These are phyloP conservation scores for Marasmius oreades DNA, from an alignment of 1,284 basidiomycete species.

Conservation along the genomic window DNA sequence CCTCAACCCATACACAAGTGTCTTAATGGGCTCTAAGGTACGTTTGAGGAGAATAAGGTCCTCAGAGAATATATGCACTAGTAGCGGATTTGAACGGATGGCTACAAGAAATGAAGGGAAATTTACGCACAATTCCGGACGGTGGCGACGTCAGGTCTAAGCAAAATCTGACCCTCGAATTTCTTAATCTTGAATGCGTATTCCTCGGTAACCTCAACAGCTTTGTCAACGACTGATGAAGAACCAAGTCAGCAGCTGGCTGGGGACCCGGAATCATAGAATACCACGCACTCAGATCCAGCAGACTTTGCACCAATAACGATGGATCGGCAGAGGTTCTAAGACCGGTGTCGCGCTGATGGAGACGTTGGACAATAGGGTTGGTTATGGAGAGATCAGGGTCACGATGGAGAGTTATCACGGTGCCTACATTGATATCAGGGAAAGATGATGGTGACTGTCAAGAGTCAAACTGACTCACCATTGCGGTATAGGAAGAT, in stretches of 20 bases:
- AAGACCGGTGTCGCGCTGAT: conserved; percentile 53
- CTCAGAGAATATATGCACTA: conserved; percentile 67
- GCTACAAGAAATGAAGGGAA: conserved; percentile 1
- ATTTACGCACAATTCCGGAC: conserved; percentile 49
- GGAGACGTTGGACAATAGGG: conserved; percentile 56
- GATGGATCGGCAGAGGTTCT: conserved; percentile 60
- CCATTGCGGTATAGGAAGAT: conserved; percentile 62
- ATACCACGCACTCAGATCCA: conserved; percentile 51
- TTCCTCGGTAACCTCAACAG: conserved; percentile 63
- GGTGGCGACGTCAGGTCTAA: conserved; percentile 56
- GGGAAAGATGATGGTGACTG: background rate
- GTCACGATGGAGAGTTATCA: conserved; percentile 55
- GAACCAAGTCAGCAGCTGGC: background rate
- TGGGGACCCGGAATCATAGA: conserved; percentile 2
- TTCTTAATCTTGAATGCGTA: conserved; percentile 60
- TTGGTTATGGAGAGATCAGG: conserved; percentile 45
- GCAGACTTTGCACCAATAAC: conserved; percentile 55
- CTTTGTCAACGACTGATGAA: conserved; percentile 52
- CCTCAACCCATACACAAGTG: conserved; percentile 61
- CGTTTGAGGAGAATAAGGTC: conserved; percentile 68
- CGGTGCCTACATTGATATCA: conserved; percentile 36
- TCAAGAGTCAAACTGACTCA: conserved; percentile 14
- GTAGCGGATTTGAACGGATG: background rate
- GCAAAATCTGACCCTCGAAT: conserved; percentile 56
- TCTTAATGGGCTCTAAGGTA: conserved; percentile 64